Base-by-base conservation (phyloP, 306 rosid species). In the Vicia sativa region DNA sequence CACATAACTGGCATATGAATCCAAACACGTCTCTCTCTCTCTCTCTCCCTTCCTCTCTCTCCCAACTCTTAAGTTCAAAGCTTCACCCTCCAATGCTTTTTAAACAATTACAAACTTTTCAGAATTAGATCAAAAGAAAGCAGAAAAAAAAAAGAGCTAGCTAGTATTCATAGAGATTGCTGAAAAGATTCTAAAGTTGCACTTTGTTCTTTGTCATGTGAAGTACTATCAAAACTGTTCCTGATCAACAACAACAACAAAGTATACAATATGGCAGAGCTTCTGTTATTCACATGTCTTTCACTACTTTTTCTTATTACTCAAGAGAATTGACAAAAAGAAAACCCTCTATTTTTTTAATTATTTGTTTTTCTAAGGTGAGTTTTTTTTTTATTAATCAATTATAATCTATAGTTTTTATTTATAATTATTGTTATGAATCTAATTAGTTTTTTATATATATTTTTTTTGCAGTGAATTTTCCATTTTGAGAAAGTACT, bases 211-310 rank as follows among this genome's bases (percentile, higher is more conserved):
- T 25, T 56, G 28, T 56, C 62, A 56, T 56, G 38, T 28, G 19
- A 56, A 56, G 18, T 6, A n/a, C n/a, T n/a, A 56, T 56, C 19
- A 56, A 56, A 54, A n/a, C n/a, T 50, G 57, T 50, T 19, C 13
- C 29, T 15, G 38, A 34, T 34, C 15, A 44, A 44, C 18, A 44
- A 13, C 18, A 44, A 13, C 46, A 53, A 73, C 1, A n/a, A 2
- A 44, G 9, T n/a, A 48, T 8, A 29, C 63, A 29, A 45, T 50
- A 74, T 70, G 79, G 73, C 81, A 62, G 79, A 73, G 57, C 70
- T 52, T 35, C 68, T 78, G 31, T 74, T 70, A 23, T 64, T 87
- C 86, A 74, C 87, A 78, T 81, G 91, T 67, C 67, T 77, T 76
- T 73, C 81, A 18, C 63, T 68, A 37, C 62, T 70, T 61, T 43